Evolutionary conservation across 768 basidiomycete species (phyloP).

Genomic region (Rickenella mellea): DNA sequence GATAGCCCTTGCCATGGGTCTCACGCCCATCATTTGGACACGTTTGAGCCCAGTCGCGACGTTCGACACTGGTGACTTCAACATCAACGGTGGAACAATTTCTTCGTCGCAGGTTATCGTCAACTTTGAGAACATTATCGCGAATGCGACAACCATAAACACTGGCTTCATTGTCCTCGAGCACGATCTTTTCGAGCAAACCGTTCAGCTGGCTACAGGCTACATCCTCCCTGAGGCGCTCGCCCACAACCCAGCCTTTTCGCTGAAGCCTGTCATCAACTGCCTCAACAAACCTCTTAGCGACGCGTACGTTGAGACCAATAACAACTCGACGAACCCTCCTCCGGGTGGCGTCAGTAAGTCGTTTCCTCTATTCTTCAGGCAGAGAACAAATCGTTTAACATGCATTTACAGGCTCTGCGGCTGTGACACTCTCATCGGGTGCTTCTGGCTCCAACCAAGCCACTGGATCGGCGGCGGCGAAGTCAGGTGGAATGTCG

Average conservation of each 20-base stretch:
- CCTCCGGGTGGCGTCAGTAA: slow-evolving; percentile 20
- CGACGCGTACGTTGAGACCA: slow-evolving; percentile 79
- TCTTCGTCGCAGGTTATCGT: slow-evolving; percentile 49
- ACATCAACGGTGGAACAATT: slow-evolving; percentile 59
- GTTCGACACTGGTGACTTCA: slow-evolving; percentile 77
- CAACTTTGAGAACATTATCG: slow-evolving; percentile 69
- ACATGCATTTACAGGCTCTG: background rate
- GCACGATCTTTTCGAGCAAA: slow-evolving; percentile 79
- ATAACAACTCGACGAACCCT: slow-evolving; percentile 58
- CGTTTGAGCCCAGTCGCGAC: slow-evolving; percentile 47
- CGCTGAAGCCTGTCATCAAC: slow-evolving; percentile 58
- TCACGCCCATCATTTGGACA: slow-evolving; percentile 82
- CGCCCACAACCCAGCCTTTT: slow-evolving; percentile 52
- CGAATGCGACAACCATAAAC: slow-evolving; percentile 43
- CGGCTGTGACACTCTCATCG: slow-evolving; percentile 18
- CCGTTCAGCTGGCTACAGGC: slow-evolving; percentile 77
- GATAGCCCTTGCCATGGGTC: slow-evolving; percentile 73
- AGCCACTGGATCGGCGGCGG: slow-evolving; percentile 14
- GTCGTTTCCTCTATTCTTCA: background rate
- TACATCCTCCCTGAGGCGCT: slow-evolving; percentile 80
- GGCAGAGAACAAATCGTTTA: background rate
- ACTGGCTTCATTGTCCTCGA: slow-evolving; percentile 87
- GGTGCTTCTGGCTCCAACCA: slow-evolving; percentile 25
- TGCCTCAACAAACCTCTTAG: slow-evolving; percentile 51
- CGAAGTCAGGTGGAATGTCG: background rate